These are phyloP conservation scores for Ophiostoma ulmi DNA, from an alignment of 2,329 filamentous ascomycete genomes.

Conservation along the genomic window DNA sequence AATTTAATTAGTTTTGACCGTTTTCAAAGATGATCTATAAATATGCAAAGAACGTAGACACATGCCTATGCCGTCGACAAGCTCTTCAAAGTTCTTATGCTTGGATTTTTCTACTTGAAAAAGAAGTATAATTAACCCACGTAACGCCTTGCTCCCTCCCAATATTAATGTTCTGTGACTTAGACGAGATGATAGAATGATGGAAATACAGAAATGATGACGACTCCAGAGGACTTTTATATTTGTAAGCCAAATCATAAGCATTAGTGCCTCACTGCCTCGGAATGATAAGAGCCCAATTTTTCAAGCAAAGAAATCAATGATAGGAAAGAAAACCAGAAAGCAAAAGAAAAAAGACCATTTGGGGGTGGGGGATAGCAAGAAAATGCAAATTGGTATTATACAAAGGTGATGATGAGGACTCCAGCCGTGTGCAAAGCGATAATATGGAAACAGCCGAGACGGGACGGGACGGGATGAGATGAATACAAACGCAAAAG, in stretches of 20 bases:
- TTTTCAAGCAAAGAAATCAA: slow-evolving; percentile 1
- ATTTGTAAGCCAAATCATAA: background rate
- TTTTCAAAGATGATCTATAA: too few species aligned
- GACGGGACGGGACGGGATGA: background rate
- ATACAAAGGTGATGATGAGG: slow-evolving; percentile 7
- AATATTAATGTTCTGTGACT: slow-evolving; percentile 15
- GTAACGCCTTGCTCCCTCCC: slow-evolving; percentile 21
- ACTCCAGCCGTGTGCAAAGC: background rate
- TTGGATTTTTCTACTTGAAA: background rate
- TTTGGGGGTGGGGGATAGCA: background rate
- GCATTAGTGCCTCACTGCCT: background rate
- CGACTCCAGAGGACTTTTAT: background rate
- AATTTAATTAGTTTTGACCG: background rate
- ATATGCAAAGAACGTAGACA: too few species aligned
- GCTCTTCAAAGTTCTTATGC: too few species aligned
- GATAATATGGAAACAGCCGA: background rate
- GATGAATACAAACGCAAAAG: background rate
- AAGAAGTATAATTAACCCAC: background rate
- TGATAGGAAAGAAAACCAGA: background rate
- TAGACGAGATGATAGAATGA: slow-evolving; percentile 8
- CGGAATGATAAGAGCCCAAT: background rate
- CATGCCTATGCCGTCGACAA: too few species aligned
- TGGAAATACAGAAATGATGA: background rate
- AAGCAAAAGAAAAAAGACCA: slow-evolving; percentile 6
- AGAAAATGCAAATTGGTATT: slow-evolving; percentile 13